Evolutionary conservation across 1,139 yeast genomes (phyloP).

Genomic region (Kodamaea sp.): DNA sequence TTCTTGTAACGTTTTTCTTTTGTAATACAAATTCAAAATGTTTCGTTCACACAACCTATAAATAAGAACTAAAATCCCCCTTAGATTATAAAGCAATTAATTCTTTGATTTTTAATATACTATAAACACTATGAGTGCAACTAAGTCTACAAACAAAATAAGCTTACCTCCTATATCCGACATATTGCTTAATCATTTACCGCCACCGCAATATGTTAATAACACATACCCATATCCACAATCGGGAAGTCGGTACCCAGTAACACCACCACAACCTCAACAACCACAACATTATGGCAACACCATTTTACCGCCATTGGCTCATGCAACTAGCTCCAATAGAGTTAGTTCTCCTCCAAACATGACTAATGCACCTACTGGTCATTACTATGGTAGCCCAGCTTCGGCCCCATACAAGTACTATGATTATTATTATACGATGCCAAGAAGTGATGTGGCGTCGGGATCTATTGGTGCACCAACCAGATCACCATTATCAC

Average conservation of each 20-base stretch:
- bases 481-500: conserved; percentile 14
- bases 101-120: no score
- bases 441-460: not conserved
- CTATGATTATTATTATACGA: conserved; percentile 3
- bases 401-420: conserved; percentile 11
- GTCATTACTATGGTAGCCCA: not conserved
- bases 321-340: conserved; percentile 5
- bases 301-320: conserved; percentile 9
- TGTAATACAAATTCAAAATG: no score
- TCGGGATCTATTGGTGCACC: not conserved
- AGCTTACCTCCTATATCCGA: conserved; percentile 39
- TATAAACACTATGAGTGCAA: conserved; percentile 3
- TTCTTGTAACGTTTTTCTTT: no score
- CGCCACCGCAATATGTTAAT: conserved; percentile 4
- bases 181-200: conserved; percentile 20
- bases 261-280: not conserved
- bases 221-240: not conserved
- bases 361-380: not conserved
- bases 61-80: no score
- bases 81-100: no score
- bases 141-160: conserved; percentile 17
- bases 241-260: not conserved
- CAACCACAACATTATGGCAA: not conserved
- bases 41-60: no score
- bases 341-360: not conserved